Evolutionary conservation across 2,329 filamentous ascomycete species (phyloP), one percentile per base, ranked within the genome.

Genomic region (Fusarium tjaetaba): DNA sequence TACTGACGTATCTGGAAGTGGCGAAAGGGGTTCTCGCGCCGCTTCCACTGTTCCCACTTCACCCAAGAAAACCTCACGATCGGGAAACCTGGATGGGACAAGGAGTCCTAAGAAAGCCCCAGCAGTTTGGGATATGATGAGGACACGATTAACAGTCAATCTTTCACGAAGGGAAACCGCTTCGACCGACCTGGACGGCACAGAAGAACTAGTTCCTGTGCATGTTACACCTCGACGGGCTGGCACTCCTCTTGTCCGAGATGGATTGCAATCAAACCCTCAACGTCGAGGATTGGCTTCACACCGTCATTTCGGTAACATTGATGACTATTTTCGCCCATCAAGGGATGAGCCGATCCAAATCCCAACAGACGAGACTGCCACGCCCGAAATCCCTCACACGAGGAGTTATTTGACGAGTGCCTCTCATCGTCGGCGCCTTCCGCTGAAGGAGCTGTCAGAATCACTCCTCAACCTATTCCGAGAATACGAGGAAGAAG

Each of bases 311-410:
- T 65, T 66, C n/a, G 72, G 77, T 49, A 76, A 74, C 22, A 83
- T 83, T 60, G 74, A 79, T 36, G 74, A 68, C 38, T 83, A 82
- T 69, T 80, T 83, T 42, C 76, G 68, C 32, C 70, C 77, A 13
- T 71, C 61, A 22, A 60, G 61, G 18, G 63, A 71, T 20, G 52
- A 75, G 22, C 73, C 77, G 24, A 81, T 83, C 46, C 69, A 80
- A 24, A 83, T 83, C 72, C 79, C 79, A 56, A 78, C 71, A 32
- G 82, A 83, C 70, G 75, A 81, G 41, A 82, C 81, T 22, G 80
- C 80, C 45, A 82, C 77, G 28, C 62, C 63, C 20, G 76, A 67
- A 41, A 70, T 56, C 22, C 41, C 64, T 43, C 68, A 69, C 39
- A 26, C 36, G 32, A 56, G 34, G 38, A 60, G 70, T 32, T 49